phyloP scores from a whole-genome alignment of 345 rosid species.

The Gossypium stocksii region DNA sequence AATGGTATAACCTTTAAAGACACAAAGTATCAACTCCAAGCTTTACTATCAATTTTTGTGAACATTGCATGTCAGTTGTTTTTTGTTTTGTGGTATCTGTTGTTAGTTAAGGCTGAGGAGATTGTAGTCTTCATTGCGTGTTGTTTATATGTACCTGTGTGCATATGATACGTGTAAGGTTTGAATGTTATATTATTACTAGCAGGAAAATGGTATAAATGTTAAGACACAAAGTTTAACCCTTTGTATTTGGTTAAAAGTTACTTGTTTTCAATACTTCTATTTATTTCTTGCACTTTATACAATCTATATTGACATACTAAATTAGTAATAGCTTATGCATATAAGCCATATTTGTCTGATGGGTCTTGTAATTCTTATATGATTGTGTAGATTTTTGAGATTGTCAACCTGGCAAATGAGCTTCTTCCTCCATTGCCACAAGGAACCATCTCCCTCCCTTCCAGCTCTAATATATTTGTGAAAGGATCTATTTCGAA shows the following conservation, averaged over 20 bases:
- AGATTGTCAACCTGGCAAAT: slow-evolving; percentile 96
- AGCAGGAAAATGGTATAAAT: not conserved
- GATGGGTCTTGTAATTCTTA: not conserved
- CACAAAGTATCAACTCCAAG: not conserved
- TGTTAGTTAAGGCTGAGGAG: slow-evolving; percentile 10
- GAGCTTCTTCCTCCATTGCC: slow-evolving; percentile 98
- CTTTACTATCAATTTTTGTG: not conserved
- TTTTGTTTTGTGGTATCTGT: not conserved
- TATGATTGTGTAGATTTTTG: slow-evolving; percentile 58
- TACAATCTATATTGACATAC: not conserved
- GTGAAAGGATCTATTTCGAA: slow-evolving; percentile 64
- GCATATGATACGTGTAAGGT: not conserved
- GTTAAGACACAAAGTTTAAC: not conserved
- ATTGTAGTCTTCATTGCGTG: slow-evolving; percentile 6
- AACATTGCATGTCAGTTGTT: not conserved
- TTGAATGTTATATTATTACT: not conserved
- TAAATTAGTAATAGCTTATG: not conserved
- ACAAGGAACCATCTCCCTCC: slow-evolving; percentile 86
- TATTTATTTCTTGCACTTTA: not conserved
- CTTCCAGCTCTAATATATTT: slow-evolving; percentile 60
- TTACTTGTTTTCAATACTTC: not conserved
- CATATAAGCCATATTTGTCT: not conserved
- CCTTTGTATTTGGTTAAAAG: not conserved
- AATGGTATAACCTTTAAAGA: not conserved
- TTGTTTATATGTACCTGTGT: not conserved